Evolutionary conservation across 2,329 filamentous ascomycete genomes (phyloP).

Genomic region (Sporothrix protearum): DNA sequence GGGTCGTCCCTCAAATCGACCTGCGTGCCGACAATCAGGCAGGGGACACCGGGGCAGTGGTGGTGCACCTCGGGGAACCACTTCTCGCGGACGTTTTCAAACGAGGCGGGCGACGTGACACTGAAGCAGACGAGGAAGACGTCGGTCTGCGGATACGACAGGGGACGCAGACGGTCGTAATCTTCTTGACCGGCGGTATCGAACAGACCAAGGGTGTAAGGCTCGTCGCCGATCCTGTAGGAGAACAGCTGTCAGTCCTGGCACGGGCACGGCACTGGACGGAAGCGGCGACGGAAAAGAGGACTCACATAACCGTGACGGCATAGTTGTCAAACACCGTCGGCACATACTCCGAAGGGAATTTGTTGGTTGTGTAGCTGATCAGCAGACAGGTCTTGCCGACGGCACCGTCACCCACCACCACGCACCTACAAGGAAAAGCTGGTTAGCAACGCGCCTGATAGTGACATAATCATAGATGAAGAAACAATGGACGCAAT

Average conservation of each 20-base stretch:
- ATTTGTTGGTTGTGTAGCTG: slow-evolving; percentile 99
- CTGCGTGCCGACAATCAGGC: slow-evolving; percentile 96
- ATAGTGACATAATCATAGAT: neutral
- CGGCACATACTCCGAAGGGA: slow-evolving; percentile 98
- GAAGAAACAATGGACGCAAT: neutral
- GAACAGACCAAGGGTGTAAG: slow-evolving; percentile 93
- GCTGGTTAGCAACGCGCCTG: slow-evolving; percentile 7
- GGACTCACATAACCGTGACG: slow-evolving; percentile 95
- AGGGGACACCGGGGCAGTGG: slow-evolving; percentile 95
- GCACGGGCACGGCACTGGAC: neutral
- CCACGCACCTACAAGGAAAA: slow-evolving; percentile 71
- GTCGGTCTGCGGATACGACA: slow-evolving; percentile 97
- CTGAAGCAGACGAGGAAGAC: slow-evolving; percentile 99
- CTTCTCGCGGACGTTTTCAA: slow-evolving; percentile 98
- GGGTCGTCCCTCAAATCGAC: slow-evolving; percentile 90
- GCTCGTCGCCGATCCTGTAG: slow-evolving; percentile 93
- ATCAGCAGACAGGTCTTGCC: slow-evolving; percentile 99
- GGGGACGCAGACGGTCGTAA: slow-evolving; percentile 92
- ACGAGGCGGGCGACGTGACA: slow-evolving; percentile 93
- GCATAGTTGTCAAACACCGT: slow-evolving; percentile 99
- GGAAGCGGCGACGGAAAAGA: neutral
- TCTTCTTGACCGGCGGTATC: slow-evolving; percentile 99
- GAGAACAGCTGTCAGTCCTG: neutral
- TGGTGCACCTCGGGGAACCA: slow-evolving; percentile 99
- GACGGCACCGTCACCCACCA: slow-evolving; percentile 98